phyloP scores from a whole-genome alignment of 2,329 filamentous ascomycete genomes.

The Calonectria hawksworthii region DNA sequence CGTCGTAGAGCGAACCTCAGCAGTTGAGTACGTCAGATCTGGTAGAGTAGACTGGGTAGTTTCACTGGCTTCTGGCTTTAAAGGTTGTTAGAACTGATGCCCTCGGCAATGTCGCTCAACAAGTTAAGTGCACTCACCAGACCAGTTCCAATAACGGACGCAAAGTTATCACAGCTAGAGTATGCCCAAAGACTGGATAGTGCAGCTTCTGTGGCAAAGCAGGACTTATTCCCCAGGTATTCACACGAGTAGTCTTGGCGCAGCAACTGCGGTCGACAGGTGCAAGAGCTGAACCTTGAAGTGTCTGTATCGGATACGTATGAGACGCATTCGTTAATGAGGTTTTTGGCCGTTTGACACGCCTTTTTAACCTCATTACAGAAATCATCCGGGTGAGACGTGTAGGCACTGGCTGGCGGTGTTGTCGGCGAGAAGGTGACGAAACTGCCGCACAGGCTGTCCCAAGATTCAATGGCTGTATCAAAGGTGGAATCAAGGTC shows the following conservation, averaged over 20 bases:
- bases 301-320: neutral
- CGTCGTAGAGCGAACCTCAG: neutral
- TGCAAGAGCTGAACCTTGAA: neutral
- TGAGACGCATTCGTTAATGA: neutral
- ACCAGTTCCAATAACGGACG: neutral
- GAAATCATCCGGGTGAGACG: neutral
- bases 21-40: neutral
- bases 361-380: neutral
- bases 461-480: neutral
- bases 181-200: neutral
- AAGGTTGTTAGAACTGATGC: neutral
- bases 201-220: neutral
- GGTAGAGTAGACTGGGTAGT: neutral
- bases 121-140: neutral
- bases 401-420: neutral
- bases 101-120: neutral
- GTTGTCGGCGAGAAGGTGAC: neutral
- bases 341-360: neutral
- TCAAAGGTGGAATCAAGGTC: neutral
- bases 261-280: neutral
- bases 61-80: neutral
- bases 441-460: neutral
- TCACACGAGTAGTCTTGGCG: neutral
- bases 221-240: neutral
- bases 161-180: neutral